Evolutionary conservation across 768 basidiomycete genomes (phyloP).

Genomic region (Lactarius hengduanensis): DNA sequence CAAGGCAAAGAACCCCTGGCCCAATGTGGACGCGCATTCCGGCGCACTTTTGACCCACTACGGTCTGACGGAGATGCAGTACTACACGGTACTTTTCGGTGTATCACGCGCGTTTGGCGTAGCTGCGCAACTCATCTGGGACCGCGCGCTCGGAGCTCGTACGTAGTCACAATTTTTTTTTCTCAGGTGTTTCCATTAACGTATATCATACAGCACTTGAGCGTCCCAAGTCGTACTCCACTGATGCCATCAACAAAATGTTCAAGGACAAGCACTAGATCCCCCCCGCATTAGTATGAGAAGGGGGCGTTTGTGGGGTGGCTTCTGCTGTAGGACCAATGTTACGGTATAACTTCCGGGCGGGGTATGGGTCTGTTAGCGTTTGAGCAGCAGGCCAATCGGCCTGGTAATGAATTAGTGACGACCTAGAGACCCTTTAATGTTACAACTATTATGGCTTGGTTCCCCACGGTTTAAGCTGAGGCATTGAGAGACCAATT

Average conservation of each 20-base stretch:
- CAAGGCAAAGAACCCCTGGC: conserved; percentile 93
- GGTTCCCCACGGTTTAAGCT: background rate
- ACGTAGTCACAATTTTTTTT: conserved; percentile 36
- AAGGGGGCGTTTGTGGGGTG: conserved; percentile 11
- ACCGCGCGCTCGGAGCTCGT: conserved; percentile 90
- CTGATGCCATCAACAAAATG: conserved; percentile 72
- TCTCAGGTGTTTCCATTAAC: conserved; percentile 10
- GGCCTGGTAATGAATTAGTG: conserved; percentile 11
- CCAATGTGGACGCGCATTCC: conserved; percentile 97
- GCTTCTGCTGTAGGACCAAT: conserved; percentile 2
- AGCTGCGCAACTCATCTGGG: conserved; percentile 88
- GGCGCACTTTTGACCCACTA: conserved; percentile 86
- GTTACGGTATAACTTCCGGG: conserved; percentile 7
- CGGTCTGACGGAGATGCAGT: conserved; percentile 87
- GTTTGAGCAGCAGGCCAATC: conserved; percentile 12
- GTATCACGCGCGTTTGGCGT: conserved; percentile 94
- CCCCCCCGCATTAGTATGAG: background rate
- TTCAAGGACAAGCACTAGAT: conserved; percentile 55
- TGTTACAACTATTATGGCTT: conserved; percentile 16
- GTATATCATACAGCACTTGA: conserved; percentile 58
- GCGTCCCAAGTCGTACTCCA: conserved; percentile 90
- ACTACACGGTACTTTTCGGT: conserved; percentile 97
- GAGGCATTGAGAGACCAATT: no score
- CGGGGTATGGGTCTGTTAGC: conserved; percentile 2
- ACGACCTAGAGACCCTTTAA: conserved; percentile 10